Evolutionary conservation across 106 monocot species (phyloP).

Genomic region (Allium fistulosum): DNA sequence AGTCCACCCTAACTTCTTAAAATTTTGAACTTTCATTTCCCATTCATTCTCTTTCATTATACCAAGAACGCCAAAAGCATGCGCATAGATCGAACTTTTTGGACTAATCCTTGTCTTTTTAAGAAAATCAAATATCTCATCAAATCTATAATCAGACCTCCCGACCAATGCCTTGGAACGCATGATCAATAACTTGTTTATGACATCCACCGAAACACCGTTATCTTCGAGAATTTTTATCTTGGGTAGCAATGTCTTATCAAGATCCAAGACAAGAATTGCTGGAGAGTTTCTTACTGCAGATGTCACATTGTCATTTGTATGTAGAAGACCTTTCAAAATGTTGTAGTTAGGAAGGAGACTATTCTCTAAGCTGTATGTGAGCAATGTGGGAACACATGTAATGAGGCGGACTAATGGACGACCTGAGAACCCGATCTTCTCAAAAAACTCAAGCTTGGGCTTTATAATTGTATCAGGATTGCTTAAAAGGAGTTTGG

Average conservation of each 20-base stretch:
- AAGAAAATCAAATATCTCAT: neutral
- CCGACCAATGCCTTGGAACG: constrained; percentile 1
- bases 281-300: constrained; percentile 5
- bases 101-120: constrained; percentile 17
- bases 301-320: neutral
- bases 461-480: constrained; percentile 25
- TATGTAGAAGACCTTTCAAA: constrained; percentile 10
- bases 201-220: constrained; percentile 7
- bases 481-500: constrained; percentile 16
- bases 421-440: constrained; percentile 15
- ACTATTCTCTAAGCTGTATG: constrained; percentile 8
- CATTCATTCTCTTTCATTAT: neutral
- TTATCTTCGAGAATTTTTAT: neutral
- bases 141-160: neutral
- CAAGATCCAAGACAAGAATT: constrained; percentile 7
- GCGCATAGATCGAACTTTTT: constrained; percentile 12
- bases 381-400: constrained; percentile 6
- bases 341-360: constrained; percentile 6
- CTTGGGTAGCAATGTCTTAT: constrained; percentile 3
- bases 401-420: constrained; percentile 12
- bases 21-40: constrained; percentile 24
- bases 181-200: constrained; percentile 3
- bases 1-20: constrained; percentile 26
- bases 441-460: constrained; percentile 38
- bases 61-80: constrained; percentile 12